These are phyloP conservation scores for Cinnamomum chago DNA, from an alignment of 164 flowering plant genomes.

Conservation along the genomic window DNA sequence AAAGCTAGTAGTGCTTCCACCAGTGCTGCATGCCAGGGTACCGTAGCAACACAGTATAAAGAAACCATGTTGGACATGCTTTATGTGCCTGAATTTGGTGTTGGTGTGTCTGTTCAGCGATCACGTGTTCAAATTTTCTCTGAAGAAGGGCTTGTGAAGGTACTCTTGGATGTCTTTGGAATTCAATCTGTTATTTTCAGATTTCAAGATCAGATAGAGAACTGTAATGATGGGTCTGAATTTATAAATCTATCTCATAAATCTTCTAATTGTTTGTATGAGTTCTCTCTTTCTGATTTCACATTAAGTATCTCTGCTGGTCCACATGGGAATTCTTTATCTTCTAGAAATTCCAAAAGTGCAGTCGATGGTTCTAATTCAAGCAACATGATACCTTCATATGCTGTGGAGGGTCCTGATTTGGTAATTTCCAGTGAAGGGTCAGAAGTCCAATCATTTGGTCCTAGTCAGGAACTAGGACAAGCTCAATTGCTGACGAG, in stretches of 20 bases:
- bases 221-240: constrained; percentile 24
- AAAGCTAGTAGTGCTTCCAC: constrained; percentile 17
- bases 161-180: constrained; percentile 29
- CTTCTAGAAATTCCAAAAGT: constrained; percentile 18
- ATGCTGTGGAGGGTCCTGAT: constrained; percentile 15
- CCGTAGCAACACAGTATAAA: not conserved
- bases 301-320: constrained; percentile 29
- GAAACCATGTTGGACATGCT: constrained; percentile 20
- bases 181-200: constrained; percentile 37
- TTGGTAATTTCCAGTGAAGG: constrained; percentile 21
- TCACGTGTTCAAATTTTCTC: constrained; percentile 27
- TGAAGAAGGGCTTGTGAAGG: constrained; percentile 34
- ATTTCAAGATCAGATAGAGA: constrained; percentile 23
- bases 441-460: constrained; percentile 20
- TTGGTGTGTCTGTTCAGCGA: constrained; percentile 39
- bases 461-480: constrained; percentile 17
- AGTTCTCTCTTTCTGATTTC: constrained; percentile 45
- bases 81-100: constrained; percentile 45
- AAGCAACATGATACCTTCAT: constrained; percentile 13
- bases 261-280: constrained; percentile 46
- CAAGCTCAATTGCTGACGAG: constrained; percentile 7
- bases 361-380: constrained; percentile 26
- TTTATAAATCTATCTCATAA: constrained; percentile 21
- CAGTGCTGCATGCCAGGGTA: not conserved
- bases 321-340: constrained; percentile 16